phyloP scores from a whole-genome alignment of 2,329 filamentous ascomycete genomes.

The Xylaria sp. region DNA sequence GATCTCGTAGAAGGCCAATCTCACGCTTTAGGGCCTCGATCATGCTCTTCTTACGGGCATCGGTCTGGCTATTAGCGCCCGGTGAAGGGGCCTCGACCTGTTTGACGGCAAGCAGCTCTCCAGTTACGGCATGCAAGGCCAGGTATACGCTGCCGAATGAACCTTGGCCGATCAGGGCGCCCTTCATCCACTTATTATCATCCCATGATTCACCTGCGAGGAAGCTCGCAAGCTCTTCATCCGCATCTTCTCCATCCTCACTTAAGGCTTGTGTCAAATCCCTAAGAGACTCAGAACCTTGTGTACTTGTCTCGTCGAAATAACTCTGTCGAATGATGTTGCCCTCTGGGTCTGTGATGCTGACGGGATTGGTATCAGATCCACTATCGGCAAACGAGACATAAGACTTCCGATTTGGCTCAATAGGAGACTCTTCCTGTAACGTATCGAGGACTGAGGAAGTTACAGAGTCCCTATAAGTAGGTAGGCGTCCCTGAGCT shows the following conservation, averaged over 20 bases:
- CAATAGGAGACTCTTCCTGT: slow-evolving; percentile 87
- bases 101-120: slow-evolving; percentile 97
- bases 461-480: slow-evolving; percentile 86
- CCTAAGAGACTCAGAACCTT: slow-evolving; percentile 78
- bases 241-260: slow-evolving; percentile 90
- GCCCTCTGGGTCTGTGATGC: slow-evolving; percentile 79
- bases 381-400: slow-evolving; percentile 85
- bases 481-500: slow-evolving; percentile 60
- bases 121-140: slow-evolving; percentile 93
- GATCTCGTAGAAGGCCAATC: slow-evolving; percentile 90
- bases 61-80: slow-evolving; percentile 81
- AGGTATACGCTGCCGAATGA: slow-evolving; percentile 97
- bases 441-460: slow-evolving; percentile 90
- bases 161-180: slow-evolving; percentile 93
- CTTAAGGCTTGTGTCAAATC: slow-evolving; percentile 87
- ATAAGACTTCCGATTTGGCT: slow-evolving; percentile 93
- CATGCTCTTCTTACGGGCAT: slow-evolving; percentile 96
- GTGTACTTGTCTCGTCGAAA: slow-evolving; percentile 82
- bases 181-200: slow-evolving; percentile 99
- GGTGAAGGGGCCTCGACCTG: slow-evolving; percentile 91
- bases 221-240: slow-evolving; percentile 90
- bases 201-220: slow-evolving; percentile 93
- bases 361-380: slow-evolving; percentile 76
- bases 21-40: slow-evolving; percentile 97
- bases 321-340: slow-evolving; percentile 80